These are phyloP conservation scores for Backusella tuberculispora DNA, from an alignment of 192 early-diverging fungal genomes.

Conservation along the genomic window DNA sequence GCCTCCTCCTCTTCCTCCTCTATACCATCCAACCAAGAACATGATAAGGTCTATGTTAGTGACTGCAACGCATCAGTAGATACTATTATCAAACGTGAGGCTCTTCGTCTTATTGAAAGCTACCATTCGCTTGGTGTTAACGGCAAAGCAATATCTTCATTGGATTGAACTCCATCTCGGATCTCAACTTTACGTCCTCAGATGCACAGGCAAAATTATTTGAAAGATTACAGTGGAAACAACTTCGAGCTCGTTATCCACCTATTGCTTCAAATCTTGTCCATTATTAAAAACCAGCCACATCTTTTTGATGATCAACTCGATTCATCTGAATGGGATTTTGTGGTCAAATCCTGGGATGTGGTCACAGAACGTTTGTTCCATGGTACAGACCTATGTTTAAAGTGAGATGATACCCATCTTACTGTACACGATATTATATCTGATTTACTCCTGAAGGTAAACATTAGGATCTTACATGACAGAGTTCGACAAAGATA, in stretches of 20 bases:
- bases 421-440: not conserved
- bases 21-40: not conserved
- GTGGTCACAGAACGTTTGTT: slow-evolving; percentile 5
- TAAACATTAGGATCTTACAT: not conserved
- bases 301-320: slow-evolving; percentile 11
- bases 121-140: slow-evolving; percentile 13
- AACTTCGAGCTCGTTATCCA: slow-evolving; percentile 6
- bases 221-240: not conserved
- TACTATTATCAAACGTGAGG: slow-evolving; percentile 8
- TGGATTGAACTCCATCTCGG: slow-evolving; percentile 12
- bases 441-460: not conserved
- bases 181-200: not conserved
- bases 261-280: not conserved
- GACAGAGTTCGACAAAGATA: not conserved
- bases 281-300: slow-evolving; percentile 8
- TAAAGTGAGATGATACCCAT: slow-evolving; percentile 7
- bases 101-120: slow-evolving; percentile 7
- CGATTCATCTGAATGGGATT: slow-evolving; percentile 18
- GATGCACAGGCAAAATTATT: not conserved
- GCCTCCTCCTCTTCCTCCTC: not conserved
- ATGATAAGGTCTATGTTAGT: not conserved
- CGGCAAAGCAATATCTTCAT: slow-evolving; percentile 6
- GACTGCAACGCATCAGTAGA: not conserved
- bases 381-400: not conserved
- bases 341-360: not conserved